Base-by-base conservation (phyloP, 2,329 filamentous ascomycete species). In the Cladosporium austrohemisphaericum region DNA sequence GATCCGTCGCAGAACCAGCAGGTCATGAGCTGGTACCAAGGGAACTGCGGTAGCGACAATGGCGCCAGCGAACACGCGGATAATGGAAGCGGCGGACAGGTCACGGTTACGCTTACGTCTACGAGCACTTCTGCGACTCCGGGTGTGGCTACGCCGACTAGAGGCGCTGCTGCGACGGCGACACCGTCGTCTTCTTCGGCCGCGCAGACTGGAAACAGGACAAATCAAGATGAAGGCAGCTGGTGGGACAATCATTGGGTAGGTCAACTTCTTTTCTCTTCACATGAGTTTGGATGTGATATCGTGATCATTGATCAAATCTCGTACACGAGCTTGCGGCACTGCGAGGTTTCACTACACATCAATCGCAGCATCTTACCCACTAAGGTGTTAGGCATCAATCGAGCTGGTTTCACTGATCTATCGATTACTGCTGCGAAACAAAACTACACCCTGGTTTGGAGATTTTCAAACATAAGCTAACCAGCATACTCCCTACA, bases 21-120 rank as follows among this genome's bases (percentile, higher is more conserved):
- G 49, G 78, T 93, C 56, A 80, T 80, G 56, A 72, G 67, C 47
- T 94, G 88, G 88, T 93, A 84, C 65, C 76, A 76, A 28, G 74
- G 71, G 52, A 82, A 84, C 57, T 93, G 88, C 66, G 64, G 63
- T 29, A 65, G 64, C 28, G 75, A 76, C 7, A 71, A 69, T n/a
- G 65, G 67, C 11, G 69, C 58, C 4, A 56, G 54, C 11, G 64
- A 38, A 60, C 61, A 65, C 45, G 51, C 57, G 11, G 57, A 49
- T 25, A 29, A 52, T 14, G 52, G 50, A 0, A 44, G 51, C 19
- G 28, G 52, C 43, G 41, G 43, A n/a, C 35, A 40, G 35, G 43
- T 37, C n/a, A 47, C 36, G 22, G 49, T 41, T 14, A 25, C 29
- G 35, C n/a, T 46, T 10, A 40, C 40, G 11, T 32, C 29, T 18